phyloP scores from a whole-genome alignment of 495 filamentous ascomycete species.

The Penicillium ucsense region DNA sequence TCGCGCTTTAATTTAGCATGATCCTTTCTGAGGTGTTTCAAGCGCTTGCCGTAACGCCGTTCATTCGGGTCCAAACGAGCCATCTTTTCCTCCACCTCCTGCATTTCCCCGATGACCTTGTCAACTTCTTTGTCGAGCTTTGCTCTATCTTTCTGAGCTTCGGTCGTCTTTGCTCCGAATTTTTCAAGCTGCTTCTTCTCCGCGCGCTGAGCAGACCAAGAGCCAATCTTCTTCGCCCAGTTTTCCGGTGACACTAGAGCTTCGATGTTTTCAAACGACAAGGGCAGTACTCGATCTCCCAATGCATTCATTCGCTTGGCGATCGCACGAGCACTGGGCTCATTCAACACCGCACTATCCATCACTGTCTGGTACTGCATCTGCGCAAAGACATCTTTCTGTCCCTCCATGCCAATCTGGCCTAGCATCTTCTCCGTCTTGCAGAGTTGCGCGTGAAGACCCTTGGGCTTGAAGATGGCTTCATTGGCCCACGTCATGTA shows the following conservation, averaged over 20 bases:
- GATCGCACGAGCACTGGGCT: slow-evolving; percentile 2
- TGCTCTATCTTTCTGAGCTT: not conserved
- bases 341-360: not conserved
- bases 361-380: slow-evolving; percentile 1
- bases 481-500: slow-evolving; percentile 15
- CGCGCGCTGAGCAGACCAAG: slow-evolving; percentile 1
- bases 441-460: slow-evolving; percentile 12
- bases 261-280: slow-evolving; percentile 6
- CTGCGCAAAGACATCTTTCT: slow-evolving; percentile 1
- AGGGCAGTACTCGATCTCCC: slow-evolving; percentile 3
- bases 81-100: not conserved
- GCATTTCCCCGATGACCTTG: not conserved
- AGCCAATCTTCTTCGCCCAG: slow-evolving; percentile 11
- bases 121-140: not conserved
- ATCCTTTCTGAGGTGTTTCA: not conserved
- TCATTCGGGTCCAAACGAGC: not conserved
- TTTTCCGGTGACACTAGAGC: slow-evolving; percentile 1
- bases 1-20: slow-evolving; percentile 5
- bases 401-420: slow-evolving; percentile 3
- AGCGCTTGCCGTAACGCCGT: not conserved
- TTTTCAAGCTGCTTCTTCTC: slow-evolving; percentile 8
- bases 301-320: slow-evolving; percentile 11
- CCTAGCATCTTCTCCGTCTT: slow-evolving; percentile 16
- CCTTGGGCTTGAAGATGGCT: slow-evolving; percentile 10
- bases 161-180: not conserved